A percentile compares a stretch with the other conserved stretches of the same genome.
Evolutionary conservation across 2,329 filamentous ascomycete species (phyloP).

Genomic region (Knufia fluminis): DNA sequence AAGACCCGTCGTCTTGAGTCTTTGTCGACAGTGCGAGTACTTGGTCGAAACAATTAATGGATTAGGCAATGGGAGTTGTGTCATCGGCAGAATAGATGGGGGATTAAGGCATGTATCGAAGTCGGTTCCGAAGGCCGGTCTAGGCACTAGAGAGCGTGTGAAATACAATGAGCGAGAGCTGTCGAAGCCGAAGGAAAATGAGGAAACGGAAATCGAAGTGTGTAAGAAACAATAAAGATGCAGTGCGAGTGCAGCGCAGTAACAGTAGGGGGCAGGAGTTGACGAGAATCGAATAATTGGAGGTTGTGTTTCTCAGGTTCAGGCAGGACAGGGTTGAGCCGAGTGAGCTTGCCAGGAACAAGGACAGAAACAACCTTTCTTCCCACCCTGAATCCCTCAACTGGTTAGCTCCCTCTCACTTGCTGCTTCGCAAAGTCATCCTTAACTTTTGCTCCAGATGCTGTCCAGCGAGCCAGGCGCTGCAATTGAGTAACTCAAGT

Average conservation of each 20-base stretch:
- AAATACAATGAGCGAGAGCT: constrained; percentile 6
- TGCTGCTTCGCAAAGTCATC: too few species aligned
- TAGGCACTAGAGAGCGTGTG: constrained; percentile 9
- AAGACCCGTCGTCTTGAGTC: background rate
- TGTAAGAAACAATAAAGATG: background rate
- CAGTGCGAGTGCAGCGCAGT: background rate
- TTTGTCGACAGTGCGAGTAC: background rate
- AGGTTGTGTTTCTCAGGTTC: too few species aligned
- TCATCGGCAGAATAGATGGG: background rate
- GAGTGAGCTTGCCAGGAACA: too few species aligned
- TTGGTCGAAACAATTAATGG: background rate
- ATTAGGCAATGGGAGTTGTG: background rate
- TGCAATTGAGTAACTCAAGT: too few species aligned
- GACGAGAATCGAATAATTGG: too few species aligned
- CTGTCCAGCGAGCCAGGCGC: too few species aligned
- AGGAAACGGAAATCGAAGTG: background rate
- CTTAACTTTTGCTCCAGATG: too few species aligned
- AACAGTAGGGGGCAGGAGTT: too few species aligned
- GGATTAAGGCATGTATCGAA: constrained; percentile 10
- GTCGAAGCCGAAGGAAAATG: constrained; percentile 1
- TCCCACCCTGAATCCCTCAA: too few species aligned
- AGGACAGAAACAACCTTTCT: too few species aligned
- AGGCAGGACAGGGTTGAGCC: too few species aligned
- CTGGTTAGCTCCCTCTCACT: too few species aligned
- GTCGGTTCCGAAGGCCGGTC: constrained; percentile 1